These are phyloP conservation scores for Stephanodiscus minutulus DNA, from an alignment of 108 stramenopile species.

Conservation along the genomic window DNA sequence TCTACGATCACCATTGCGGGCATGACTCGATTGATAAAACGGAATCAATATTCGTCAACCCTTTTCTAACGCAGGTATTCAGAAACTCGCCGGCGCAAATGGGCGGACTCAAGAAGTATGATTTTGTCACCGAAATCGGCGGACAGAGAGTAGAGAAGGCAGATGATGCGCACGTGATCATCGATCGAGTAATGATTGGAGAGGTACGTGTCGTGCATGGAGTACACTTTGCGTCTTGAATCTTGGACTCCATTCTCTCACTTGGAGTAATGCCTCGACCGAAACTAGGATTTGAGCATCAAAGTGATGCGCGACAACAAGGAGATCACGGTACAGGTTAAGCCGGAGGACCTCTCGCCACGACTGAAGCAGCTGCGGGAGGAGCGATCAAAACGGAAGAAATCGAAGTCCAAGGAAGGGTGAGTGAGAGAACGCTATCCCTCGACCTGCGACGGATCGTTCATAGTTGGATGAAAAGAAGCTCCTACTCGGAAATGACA, in stretches of 20 bases:
- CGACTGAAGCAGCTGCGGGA: too few species aligned
- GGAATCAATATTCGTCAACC: neutral
- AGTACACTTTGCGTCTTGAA: neutral
- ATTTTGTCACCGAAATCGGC: slow-evolving; percentile 79
- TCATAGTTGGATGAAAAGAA: too few species aligned
- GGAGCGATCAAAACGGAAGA: too few species aligned
- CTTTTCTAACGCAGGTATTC: slow-evolving; percentile 63
- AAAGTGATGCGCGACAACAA: slow-evolving; percentile 61
- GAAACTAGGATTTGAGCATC: slow-evolving; percentile 45
- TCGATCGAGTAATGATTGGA: slow-evolving; percentile 73
- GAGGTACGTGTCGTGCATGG: slow-evolving; percentile 16
- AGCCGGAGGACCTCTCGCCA: too few species aligned
- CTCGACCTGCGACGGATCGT: too few species aligned
- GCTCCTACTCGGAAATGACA: too few species aligned
- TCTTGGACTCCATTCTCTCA: slow-evolving; percentile 1
- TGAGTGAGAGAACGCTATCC: too few species aligned
- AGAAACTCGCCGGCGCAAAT: slow-evolving; percentile 70
- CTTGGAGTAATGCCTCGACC: neutral
- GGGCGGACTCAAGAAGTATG: slow-evolving; percentile 70
- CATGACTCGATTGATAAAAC: neutral
- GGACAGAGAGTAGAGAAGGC: slow-evolving; percentile 59
- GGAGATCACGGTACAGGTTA: slow-evolving; percentile 56
- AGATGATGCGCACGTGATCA: slow-evolving; percentile 75
- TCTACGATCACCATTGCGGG: neutral
- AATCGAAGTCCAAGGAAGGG: too few species aligned